A percentile compares a stretch with the other conserved stretches of the same genome.
Conservation (phyloP, 805 yeast genomes). For the Candida nanaspora region DNA sequence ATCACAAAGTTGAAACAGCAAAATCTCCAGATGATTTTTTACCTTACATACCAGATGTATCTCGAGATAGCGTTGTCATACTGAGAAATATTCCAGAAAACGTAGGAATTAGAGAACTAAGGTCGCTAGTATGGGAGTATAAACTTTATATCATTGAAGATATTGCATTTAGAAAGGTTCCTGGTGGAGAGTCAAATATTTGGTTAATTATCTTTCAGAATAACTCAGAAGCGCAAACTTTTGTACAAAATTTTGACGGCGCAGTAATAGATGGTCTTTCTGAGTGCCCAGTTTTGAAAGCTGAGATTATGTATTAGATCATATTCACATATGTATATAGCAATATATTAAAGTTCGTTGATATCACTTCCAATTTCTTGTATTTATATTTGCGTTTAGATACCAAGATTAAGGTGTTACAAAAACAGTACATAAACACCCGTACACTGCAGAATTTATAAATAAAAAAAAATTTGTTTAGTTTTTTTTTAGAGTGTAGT, state of each 20-base stretch:
- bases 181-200: slow-evolving; percentile 6
- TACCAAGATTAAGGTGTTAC: too few species aligned
- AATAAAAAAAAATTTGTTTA: too few species aligned
- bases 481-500: too few species aligned
- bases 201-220: slow-evolving; percentile 40
- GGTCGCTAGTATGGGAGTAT: slow-evolving; percentile 40
- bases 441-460: too few species aligned
- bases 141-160: slow-evolving; percentile 27
- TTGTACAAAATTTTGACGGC: slow-evolving; percentile 49
- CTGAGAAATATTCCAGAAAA: slow-evolving; percentile 43
- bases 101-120: slow-evolving; percentile 28
- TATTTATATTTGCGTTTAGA: too few species aligned
- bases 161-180: slow-evolving; percentile 8
- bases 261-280: too few species aligned
- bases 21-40: slow-evolving; percentile 1
- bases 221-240: slow-evolving; percentile 38
- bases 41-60: slow-evolving; percentile 5
- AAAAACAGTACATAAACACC: too few species aligned
- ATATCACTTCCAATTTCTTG: too few species aligned
- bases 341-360: too few species aligned
- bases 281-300: too few species aligned
- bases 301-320: too few species aligned
- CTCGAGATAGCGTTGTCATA: slow-evolving; percentile 27
- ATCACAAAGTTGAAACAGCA: not conserved
- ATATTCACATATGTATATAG: too few species aligned